Evolutionary conservation across 1,284 basidiomycete species (phyloP), one percentile per base, ranked within the genome.

Genomic region (Trichosporon faecale): DNA sequence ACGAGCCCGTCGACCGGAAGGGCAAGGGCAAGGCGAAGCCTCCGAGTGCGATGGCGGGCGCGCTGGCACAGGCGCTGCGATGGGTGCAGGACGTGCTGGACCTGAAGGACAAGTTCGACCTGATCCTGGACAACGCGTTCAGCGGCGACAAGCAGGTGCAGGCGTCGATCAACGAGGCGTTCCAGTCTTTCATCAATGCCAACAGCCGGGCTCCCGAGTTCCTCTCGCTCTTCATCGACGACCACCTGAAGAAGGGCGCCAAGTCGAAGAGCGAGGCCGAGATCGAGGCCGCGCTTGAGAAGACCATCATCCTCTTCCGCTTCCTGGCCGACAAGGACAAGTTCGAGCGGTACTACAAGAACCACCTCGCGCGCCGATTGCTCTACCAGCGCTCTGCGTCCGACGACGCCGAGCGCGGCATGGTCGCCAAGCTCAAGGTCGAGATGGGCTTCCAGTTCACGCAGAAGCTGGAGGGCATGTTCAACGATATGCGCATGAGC

Each of bases 401-500:
- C 0, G 97, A 99, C 79, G 97, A 99, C 82, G 96, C 97, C 1
- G 97, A 99, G 82, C 90, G 93, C 66, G 94, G 93, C 69, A 98
- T 99, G 96, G 88, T 99, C 14, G 91, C 94, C 66, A 99, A 98
- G 85, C 90, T 99, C 80, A 99, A 99, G 85, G 88, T 98, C 49
- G 95, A 99, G 64, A 81, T 79, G 79, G 97, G 97, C 8, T 93
- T 92, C 79, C 94, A 96, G 79, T 99, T 98, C 81, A 98, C 97
- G 0, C 94, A 98, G 83, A 97, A 97, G 81, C 86, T 99, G 75
- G 96, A 99, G 82, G 96, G 97, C 68, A 99, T 99, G 97, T 96
- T 99, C 87, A 89, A 95, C 76, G 97, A 99, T 80, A 96, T 99
- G 90, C 93, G 91, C 77, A 84, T 97, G 46, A 96, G 93, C 21